Evolutionary conservation across 2,329 filamentous ascomycete genomes (phyloP).

Genomic region (Calonectria hongkongensis): DNA sequence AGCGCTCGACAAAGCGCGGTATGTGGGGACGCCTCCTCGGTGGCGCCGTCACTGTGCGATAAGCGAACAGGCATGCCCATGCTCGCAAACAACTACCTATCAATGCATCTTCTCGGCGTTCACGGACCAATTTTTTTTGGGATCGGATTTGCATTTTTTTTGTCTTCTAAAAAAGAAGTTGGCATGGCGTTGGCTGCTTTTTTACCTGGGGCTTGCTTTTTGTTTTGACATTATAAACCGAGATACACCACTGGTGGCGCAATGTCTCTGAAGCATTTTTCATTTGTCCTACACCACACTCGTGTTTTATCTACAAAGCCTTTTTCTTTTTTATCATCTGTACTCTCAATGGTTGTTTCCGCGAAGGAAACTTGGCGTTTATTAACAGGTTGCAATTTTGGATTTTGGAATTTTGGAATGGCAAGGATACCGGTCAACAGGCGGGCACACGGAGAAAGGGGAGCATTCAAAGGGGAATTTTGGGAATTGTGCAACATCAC

Average conservation of each 20-base stretch:
- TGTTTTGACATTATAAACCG: slow-evolving; percentile 43
- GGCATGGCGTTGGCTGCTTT: slow-evolving; percentile 50
- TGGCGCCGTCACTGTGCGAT: slow-evolving; percentile 65
- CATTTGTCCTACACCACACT: slow-evolving; percentile 36
- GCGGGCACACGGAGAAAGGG: slow-evolving; percentile 25
- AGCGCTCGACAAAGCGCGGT: slow-evolving; percentile 65
- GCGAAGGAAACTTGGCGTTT: slow-evolving; percentile 37
- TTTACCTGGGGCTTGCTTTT: slow-evolving; percentile 21
- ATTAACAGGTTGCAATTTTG: slow-evolving; percentile 7
- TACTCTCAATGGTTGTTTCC: slow-evolving; percentile 31
- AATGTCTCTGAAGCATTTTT: slow-evolving; percentile 45
- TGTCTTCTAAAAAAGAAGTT: slow-evolving; percentile 46
- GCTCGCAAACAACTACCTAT: slow-evolving; percentile 34
- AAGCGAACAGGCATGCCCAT: slow-evolving; percentile 38
- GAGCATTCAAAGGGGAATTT: slow-evolving; percentile 33
- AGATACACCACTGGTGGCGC: slow-evolving; percentile 47
- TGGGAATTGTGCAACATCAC: slow-evolving; percentile 3
- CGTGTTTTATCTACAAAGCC: slow-evolving; percentile 30
- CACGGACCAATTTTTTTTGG: slow-evolving; percentile 49
- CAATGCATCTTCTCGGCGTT: slow-evolving; percentile 49
- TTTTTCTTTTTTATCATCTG: slow-evolving; percentile 28
- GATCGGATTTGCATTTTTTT: slow-evolving; percentile 43
- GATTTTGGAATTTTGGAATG: slow-evolving; percentile 12
- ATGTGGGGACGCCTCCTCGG: slow-evolving; percentile 74
- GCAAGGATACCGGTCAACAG: slow-evolving; percentile 16